Evolutionary conservation across 2,329 filamentous ascomycete genomes (phyloP).

Genomic region (Endocalyx cinctus): DNA sequence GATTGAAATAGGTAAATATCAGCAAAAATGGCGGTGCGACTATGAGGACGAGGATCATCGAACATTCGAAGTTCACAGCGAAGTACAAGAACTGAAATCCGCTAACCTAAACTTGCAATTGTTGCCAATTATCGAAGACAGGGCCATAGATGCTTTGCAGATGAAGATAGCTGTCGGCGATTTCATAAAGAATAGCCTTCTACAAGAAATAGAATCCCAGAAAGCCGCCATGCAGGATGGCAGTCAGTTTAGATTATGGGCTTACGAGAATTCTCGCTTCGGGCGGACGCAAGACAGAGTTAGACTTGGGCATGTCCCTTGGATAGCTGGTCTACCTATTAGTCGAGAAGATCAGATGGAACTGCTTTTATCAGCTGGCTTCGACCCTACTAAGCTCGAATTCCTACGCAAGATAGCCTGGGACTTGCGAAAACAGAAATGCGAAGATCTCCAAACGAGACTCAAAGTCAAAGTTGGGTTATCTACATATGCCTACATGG

Average conservation of each 20-base stretch:
- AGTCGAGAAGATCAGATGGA: constrained; percentile 45
- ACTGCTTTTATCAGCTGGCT: constrained; percentile 56
- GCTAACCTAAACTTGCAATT: constrained; percentile 64
- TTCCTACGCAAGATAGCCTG: constrained; percentile 46
- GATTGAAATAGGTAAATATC: constrained; percentile 64
- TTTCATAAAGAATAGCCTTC: constrained; percentile 46
- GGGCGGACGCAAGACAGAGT: constrained; percentile 32
- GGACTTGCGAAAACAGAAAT: constrained; percentile 46
- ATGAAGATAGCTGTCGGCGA: constrained; percentile 46
- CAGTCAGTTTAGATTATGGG: constrained; percentile 48
- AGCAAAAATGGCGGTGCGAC: constrained; percentile 61
- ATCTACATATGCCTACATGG: constrained; percentile 61
- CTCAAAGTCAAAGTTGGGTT: constrained; percentile 57
- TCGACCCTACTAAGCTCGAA: constrained; percentile 43
- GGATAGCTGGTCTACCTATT: constrained; percentile 46
- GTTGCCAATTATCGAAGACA: constrained; percentile 61
- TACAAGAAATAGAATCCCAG: constrained; percentile 47
- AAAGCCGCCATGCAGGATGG: constrained; percentile 47
- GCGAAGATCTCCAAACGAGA: constrained; percentile 47
- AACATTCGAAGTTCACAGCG: constrained; percentile 60
- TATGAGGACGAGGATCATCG: constrained; percentile 44
- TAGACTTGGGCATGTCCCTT: constrained; percentile 34
- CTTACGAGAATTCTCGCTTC: constrained; percentile 34
- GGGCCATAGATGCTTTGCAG: constrained; percentile 38
- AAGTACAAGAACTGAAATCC: constrained; percentile 40